Evolutionary conservation across 2,329 filamentous ascomycete species (phyloP), one percentile per base, ranked within the genome.

Genomic region (Verticillium nonalfalfae): DNA sequence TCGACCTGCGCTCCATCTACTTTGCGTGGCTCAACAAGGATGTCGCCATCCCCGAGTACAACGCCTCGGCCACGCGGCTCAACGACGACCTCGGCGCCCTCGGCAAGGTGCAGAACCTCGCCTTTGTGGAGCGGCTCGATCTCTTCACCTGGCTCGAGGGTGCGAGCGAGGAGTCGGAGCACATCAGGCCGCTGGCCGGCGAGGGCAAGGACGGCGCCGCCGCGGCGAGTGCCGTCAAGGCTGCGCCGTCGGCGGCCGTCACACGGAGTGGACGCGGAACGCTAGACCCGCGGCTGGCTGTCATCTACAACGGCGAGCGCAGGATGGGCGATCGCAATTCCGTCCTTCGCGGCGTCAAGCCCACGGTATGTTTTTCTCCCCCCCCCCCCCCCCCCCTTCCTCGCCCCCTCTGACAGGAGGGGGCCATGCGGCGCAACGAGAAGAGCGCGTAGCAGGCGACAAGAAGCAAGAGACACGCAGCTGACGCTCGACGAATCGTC

Each of bases 11-110:
- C 72, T 95, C 90, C 73, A 94, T 97, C 76, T 97, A 94, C 80
- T 97, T 98, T 72, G 93, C 93, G 61, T 99, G 93, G 92, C 82
- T 91, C 70, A 96, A 97, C 77, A 92, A 93, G 74, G 94, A 98
- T 78, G 87, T 90, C 60, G 87, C 90, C 60, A 93, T 96, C 67
- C 90, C 91, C 11, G 92, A 96, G 69, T 98, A 98, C 82, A 95
- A 97, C 75, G 86, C 90, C 33, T 89, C 90, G 0, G 90, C 91
- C 14, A 88, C 90, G 69, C 83, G 87, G 67, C 82, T 98, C 61
- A 96, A 96, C 73, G 88, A 91, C 58, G 87, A 92, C 70, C 81
- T 97, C 36, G 86, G 84, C 18, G 81, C 81, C 11, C 79, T 80
- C 21, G 88, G 88, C 61, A 86, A 86, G 67, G 91, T 97, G 31